Conservation (phyloP, 2,329 filamentous ascomycete species). For the Aspergillus ochraceus region DNA sequence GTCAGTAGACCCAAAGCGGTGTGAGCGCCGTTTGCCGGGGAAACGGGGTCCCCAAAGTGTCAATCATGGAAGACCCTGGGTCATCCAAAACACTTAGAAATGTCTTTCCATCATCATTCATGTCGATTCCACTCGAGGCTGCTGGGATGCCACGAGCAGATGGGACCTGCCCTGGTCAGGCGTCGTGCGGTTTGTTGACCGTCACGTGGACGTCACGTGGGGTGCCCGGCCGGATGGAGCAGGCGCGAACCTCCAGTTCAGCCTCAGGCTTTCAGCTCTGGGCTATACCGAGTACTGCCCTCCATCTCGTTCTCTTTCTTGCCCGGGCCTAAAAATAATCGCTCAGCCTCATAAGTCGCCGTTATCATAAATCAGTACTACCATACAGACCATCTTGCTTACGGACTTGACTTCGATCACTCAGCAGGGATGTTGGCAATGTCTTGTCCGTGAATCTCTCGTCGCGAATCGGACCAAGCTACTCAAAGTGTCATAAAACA, state of each 20-base stretch:
- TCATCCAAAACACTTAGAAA: background rate
- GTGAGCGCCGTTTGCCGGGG: slow-evolving; percentile 4
- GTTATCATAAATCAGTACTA: background rate
- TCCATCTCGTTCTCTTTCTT: background rate
- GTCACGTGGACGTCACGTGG: background rate
- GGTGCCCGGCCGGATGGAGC: background rate
- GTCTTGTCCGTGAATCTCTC: background rate
- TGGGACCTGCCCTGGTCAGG: background rate
- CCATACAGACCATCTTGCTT: background rate
- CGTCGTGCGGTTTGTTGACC: background rate
- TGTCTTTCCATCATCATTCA: background rate
- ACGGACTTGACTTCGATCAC: background rate
- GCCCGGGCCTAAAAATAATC: background rate
- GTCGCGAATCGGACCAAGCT: background rate
- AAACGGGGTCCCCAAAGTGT: background rate
- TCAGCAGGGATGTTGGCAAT: background rate
- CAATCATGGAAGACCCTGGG: background rate
- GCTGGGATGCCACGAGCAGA: background rate
- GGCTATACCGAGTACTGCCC: background rate
- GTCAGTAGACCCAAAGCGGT: slow-evolving; percentile 16
- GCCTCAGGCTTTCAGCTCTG: background rate
- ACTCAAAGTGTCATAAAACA: background rate
- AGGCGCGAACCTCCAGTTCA: background rate
- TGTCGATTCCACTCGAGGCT: background rate
- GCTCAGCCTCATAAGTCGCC: background rate